These are phyloP conservation scores for Podaxis rugospora DNA, from an alignment of 768 basidiomycete genomes.

Conservation along the genomic window DNA sequence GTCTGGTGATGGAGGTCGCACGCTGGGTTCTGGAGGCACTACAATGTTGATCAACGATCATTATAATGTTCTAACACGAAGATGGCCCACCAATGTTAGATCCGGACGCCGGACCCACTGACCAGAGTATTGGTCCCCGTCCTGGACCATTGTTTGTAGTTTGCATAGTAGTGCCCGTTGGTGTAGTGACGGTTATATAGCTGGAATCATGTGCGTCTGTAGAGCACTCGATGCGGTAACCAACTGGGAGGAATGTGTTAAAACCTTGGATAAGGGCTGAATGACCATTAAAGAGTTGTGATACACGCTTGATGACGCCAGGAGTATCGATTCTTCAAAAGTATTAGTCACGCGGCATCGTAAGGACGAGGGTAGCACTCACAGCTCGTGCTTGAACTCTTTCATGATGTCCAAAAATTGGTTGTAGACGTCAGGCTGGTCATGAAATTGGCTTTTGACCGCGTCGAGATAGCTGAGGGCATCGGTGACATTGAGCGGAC, in stretches of 20 bases:
- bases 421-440: conserved; percentile 95
- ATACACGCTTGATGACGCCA: conserved; percentile 94
- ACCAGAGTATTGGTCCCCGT: conserved; percentile 34
- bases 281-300: conserved; percentile 87
- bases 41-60: not conserved
- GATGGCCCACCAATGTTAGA: conserved; percentile 12
- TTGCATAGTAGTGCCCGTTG: conserved; percentile 59
- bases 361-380: conserved; percentile 24
- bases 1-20: conserved; percentile 9
- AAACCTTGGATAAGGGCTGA: conserved; percentile 93
- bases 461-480: conserved; percentile 90
- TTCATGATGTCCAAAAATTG: conserved; percentile 97
- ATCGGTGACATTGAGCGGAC: conserved; percentile 92
- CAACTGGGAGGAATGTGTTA: conserved; percentile 94
- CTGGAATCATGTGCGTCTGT: conserved; percentile 58
- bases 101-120: conserved; percentile 19
- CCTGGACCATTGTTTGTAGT: conserved; percentile 44
- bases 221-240: conserved; percentile 88
- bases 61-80: not conserved
- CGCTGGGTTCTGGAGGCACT: conserved; percentile 28
- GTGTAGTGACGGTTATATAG: conserved; percentile 75
- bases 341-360: not conserved
- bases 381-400: conserved; percentile 96
- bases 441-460: conserved; percentile 86
- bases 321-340: conserved; percentile 87